phyloP scores from a whole-genome alignment of 495 filamentous ascomycete species.

The Penicillium silybi region DNA sequence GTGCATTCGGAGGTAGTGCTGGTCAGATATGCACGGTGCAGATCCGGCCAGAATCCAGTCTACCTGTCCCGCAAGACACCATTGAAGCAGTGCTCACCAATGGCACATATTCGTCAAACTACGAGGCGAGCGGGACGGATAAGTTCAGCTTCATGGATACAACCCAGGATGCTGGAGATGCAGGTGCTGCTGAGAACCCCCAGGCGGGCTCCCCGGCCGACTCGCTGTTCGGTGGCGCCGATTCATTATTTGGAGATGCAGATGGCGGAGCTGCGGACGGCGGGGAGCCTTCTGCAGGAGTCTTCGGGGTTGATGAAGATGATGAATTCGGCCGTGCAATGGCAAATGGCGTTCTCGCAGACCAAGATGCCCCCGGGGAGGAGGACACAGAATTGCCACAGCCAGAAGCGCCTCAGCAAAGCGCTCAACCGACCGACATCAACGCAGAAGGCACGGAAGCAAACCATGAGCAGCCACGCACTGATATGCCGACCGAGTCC shows the following conservation, averaged over 20 bases:
- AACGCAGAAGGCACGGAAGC: constrained; percentile 4
- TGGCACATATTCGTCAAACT: constrained; percentile 66
- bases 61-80: constrained; percentile 71
- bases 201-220: constrained; percentile 65
- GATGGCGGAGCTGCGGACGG: constrained; percentile 57
- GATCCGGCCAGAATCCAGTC: constrained; percentile 69
- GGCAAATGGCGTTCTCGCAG: constrained; percentile 50
- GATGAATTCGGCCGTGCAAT: constrained; percentile 82
- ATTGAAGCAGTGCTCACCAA: constrained; percentile 52
- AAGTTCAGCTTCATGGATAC: constrained; percentile 45
- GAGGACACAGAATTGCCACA: constrained; percentile 22
- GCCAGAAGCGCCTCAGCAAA: background rate
- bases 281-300: constrained; percentile 51
- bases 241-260: constrained; percentile 74
- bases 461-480: constrained; percentile 11
- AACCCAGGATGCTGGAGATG: constrained; percentile 34
- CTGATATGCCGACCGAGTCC: constrained; percentile 18
- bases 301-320: constrained; percentile 74
- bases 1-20: constrained; percentile 70
- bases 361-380: constrained; percentile 36
- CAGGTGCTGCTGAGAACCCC: constrained; percentile 34
- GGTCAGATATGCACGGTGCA: constrained; percentile 87
- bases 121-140: constrained; percentile 40
- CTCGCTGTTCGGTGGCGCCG: constrained; percentile 58
- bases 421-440: background rate